A percentile compares a stretch with the other conserved stretches of the same genome.
Evolutionary conservation across 2,329 filamentous ascomycete genomes (phyloP).

Genomic region (Epichloe elymi): DNA sequence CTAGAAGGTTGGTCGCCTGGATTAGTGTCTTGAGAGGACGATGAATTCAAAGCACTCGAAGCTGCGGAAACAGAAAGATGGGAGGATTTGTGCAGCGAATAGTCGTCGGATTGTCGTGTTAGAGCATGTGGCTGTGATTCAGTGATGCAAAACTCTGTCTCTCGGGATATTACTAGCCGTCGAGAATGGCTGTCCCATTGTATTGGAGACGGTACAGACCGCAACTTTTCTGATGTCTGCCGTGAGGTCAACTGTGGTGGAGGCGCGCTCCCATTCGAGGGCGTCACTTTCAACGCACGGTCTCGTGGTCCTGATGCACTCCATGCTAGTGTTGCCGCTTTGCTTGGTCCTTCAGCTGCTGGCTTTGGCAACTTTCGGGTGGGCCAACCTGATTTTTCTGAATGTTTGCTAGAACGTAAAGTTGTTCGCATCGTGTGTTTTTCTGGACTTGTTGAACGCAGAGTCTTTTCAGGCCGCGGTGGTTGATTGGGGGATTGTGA

Average conservation of each 20-base stretch:
- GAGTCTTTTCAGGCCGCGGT: slow-evolving; percentile 23
- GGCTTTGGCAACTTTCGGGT: slow-evolving; percentile 28
- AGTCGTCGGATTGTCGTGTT: slow-evolving; percentile 28
- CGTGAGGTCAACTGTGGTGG: slow-evolving; percentile 11
- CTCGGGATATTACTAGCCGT: slow-evolving; percentile 31
- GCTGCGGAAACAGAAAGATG: slow-evolving; percentile 42
- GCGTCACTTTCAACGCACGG: slow-evolving; percentile 15
- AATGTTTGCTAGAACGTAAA: slow-evolving; percentile 34
- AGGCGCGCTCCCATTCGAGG: slow-evolving; percentile 12
- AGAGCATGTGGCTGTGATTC: slow-evolving; percentile 17
- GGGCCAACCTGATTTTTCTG: slow-evolving; percentile 28
- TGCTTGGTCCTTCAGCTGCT: slow-evolving; percentile 42
- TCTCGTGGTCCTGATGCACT: slow-evolving; percentile 30
- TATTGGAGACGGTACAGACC: slow-evolving; percentile 18
- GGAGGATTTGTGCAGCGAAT: slow-evolving; percentile 25
- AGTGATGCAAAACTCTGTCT: slow-evolving; percentile 16
- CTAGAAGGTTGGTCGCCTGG: slow-evolving; percentile 9
- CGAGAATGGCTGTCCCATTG: slow-evolving; percentile 44
- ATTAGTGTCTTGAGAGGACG: slow-evolving; percentile 13
- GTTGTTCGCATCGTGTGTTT: slow-evolving; percentile 51
- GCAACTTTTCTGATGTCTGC: slow-evolving; percentile 20
- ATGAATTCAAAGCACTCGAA: slow-evolving; percentile 37
- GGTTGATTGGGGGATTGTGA: slow-evolving; percentile 22
- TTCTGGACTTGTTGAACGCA: slow-evolving; percentile 43
- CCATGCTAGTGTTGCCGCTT: slow-evolving; percentile 54